A percentile compares a stretch with the other conserved stretches of the same genome.
Evolutionary conservation across 805 yeast species (phyloP).

Genomic region (Kuraishia capsulata): DNA sequence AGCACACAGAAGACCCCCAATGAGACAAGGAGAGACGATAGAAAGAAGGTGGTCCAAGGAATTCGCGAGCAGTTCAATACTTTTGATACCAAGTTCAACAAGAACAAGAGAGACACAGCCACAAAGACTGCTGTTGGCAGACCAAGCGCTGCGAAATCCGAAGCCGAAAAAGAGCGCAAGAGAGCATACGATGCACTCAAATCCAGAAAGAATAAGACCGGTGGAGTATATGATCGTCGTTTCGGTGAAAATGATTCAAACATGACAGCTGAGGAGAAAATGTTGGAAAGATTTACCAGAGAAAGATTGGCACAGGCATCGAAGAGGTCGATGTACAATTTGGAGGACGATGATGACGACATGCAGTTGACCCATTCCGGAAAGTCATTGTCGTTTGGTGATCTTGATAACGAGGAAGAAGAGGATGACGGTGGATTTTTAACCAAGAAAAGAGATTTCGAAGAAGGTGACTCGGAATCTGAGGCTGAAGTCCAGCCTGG

Average conservation of each 20-base stretch:
- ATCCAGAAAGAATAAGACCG: constrained; percentile 58
- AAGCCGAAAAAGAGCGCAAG: constrained; percentile 55
- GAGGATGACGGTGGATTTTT: constrained; percentile 21
- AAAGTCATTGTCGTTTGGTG: constrained; percentile 50
- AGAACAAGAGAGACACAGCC: constrained; percentile 49
- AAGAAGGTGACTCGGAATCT: too few relatives aligned
- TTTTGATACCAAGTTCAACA: constrained; percentile 69
- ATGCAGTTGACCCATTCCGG: constrained; percentile 73
- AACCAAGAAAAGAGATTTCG: constrained; percentile 23
- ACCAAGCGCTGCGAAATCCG: constrained; percentile 62
- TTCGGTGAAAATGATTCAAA: constrained; percentile 78
- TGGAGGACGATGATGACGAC: constrained; percentile 59
- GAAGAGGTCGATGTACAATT: constrained; percentile 57
- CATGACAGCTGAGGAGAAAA: constrained; percentile 82
- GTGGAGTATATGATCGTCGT: constrained; percentile 76
- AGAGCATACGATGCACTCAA: constrained; percentile 57
- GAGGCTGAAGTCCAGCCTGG: constrained; percentile 27
- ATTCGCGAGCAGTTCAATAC: constrained; percentile 85
- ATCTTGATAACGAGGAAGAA: constrained; percentile 41
- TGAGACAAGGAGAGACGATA: constrained; percentile 65
- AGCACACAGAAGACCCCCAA: constrained; percentile 41
- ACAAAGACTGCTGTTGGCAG: constrained; percentile 30
- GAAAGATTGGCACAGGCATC: constrained; percentile 63
- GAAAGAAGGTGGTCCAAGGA: constrained; percentile 39
- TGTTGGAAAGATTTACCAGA: constrained; percentile 89